Evolutionary conservation across 2,329 filamentous ascomycete species (phyloP).

Genomic region (Sarocladiaceae sp.): DNA sequence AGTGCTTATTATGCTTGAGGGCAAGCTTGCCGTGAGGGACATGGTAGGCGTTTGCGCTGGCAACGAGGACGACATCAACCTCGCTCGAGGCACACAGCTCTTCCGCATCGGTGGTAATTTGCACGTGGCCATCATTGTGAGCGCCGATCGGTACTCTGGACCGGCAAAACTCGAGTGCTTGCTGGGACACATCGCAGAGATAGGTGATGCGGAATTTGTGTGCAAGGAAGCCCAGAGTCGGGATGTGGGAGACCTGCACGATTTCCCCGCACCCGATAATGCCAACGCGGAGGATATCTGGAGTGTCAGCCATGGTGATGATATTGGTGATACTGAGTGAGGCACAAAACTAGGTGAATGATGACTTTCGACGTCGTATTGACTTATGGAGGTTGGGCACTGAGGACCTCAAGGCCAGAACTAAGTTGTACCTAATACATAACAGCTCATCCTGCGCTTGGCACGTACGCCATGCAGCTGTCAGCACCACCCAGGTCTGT

Average conservation of each 20-base stretch:
- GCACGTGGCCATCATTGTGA: conserved; percentile 11
- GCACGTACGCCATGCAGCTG: too few relatives aligned
- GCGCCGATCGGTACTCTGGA: conserved; percentile 14
- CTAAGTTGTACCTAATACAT: too few relatives aligned
- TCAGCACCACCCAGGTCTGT: too few relatives aligned
- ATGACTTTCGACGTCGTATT: too few relatives aligned
- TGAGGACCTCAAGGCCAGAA: too few relatives aligned
- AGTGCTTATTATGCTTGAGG: conserved; percentile 46
- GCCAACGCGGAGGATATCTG: conserved; percentile 7
- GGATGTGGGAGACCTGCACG: conserved; percentile 31
- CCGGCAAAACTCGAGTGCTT: conserved; percentile 21
- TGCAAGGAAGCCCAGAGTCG: conserved; percentile 36
- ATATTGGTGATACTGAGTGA: background rate
- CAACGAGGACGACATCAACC: conserved; percentile 49
- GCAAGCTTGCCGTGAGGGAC: conserved; percentile 43
- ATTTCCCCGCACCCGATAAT: conserved; percentile 11
- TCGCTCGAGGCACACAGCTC: conserved; percentile 35
- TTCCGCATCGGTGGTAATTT: conserved; percentile 29
- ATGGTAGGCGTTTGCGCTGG: conserved; percentile 48
- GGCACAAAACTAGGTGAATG: background rate
- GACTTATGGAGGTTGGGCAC: too few relatives aligned
- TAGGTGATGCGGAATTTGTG: conserved; percentile 38
- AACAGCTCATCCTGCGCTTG: too few relatives aligned
- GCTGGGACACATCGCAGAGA: conserved; percentile 44
- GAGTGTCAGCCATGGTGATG: too few relatives aligned